These are phyloP conservation scores for Gossypium schwendimanii DNA, from an alignment of 441 rosid species.

Conservation along the genomic window DNA sequence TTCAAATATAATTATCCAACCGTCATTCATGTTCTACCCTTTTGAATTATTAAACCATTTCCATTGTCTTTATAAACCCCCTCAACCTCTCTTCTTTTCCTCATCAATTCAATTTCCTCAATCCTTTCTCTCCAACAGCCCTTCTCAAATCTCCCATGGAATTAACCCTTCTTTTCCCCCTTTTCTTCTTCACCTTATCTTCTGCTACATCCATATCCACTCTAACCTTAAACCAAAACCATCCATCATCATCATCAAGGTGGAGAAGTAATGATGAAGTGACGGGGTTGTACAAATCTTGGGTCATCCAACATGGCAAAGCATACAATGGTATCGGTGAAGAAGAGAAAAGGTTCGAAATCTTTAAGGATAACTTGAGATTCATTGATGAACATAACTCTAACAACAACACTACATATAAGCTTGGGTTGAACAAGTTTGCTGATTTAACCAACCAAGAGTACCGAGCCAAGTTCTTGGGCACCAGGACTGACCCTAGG, in stretches of 20 bases:
- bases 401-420: constrained; percentile 35
- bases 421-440: constrained; percentile 50
- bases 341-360: constrained; percentile 37
- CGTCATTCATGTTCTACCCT: not conserved
- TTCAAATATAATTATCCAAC: not conserved
- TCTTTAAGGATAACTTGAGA: constrained; percentile 53
- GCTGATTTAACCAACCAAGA: constrained; percentile 62
- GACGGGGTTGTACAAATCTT: constrained; percentile 39
- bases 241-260: constrained; percentile 12
- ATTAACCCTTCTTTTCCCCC: constrained; percentile 11
- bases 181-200: constrained; percentile 24
- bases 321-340: constrained; percentile 35
- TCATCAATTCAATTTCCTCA: not conserved
- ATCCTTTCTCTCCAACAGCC: constrained; percentile 1
- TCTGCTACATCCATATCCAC: constrained; percentile 30
- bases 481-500: constrained; percentile 34
- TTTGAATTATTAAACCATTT: not conserved
- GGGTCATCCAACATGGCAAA: constrained; percentile 49
- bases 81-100: not conserved
- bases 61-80: constrained; percentile 6
- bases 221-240: constrained; percentile 15
- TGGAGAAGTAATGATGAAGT: constrained; percentile 53
- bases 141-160: constrained; percentile 1
- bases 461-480: constrained; percentile 41
- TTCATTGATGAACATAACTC: constrained; percentile 41